A percentile compares a stretch with the other conserved stretches of the same genome.
These are phyloP conservation scores for Chlorophyllum brunneum DNA, from an alignment of 768 basidiomycete species.

Conservation along the genomic window DNA sequence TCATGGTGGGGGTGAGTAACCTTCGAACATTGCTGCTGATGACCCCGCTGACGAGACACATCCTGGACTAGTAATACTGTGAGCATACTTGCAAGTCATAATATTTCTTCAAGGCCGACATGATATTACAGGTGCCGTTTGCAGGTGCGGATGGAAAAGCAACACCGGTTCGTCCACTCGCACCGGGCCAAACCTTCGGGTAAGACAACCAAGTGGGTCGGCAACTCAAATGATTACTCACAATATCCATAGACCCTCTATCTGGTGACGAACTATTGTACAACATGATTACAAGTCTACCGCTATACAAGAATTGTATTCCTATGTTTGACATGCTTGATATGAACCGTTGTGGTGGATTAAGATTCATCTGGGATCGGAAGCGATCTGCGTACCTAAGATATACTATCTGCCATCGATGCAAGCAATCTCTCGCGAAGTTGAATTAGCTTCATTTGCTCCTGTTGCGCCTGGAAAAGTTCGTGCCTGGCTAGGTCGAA, in stretches of 20 bases:
- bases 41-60: constrained; percentile 6
- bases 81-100: constrained; percentile 35
- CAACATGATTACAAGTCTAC: background rate
- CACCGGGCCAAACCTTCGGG: constrained; percentile 30
- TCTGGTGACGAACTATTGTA: background rate
- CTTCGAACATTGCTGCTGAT: background rate
- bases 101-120: constrained; percentile 24
- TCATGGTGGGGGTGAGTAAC: constrained; percentile 34
- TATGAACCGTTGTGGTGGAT: no score
- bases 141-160: constrained; percentile 23
- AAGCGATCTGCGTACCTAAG: background rate
- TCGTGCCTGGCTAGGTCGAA: constrained; percentile 42
- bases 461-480: constrained; percentile 34
- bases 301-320: background rate
- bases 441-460: constrained; percentile 43
- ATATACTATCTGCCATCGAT: constrained; percentile 41
- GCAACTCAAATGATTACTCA: background rate
- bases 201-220: constrained; percentile 11
- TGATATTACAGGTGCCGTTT: constrained; percentile 19
- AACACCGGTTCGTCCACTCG: constrained; percentile 24
- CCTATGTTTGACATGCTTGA: background rate
- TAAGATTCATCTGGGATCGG: no score
- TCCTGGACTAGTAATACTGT: constrained; percentile 26
- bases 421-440: constrained; percentile 43
- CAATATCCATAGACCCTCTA: background rate